phyloP scores from a whole-genome alignment of 2,329 filamentous ascomycete genomes.

The Bipolaris cookei region DNA sequence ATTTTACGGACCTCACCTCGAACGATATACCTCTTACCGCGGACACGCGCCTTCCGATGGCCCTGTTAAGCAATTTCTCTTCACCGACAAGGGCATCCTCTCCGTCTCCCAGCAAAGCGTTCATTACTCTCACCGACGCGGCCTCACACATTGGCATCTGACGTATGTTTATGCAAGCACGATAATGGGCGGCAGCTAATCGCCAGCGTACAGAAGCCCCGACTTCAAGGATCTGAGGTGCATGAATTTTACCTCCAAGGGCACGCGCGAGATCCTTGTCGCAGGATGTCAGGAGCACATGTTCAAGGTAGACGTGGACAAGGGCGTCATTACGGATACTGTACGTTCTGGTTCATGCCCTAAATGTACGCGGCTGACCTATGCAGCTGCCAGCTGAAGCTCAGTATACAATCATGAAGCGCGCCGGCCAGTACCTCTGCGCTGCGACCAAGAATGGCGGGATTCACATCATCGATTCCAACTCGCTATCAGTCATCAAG shows the following conservation, averaged over 20 bases:
- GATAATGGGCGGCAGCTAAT: constrained; percentile 24
- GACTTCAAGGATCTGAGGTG: constrained; percentile 88
- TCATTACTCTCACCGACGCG: constrained; percentile 85
- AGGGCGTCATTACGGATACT: constrained; percentile 54
- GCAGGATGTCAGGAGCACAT: constrained; percentile 86
- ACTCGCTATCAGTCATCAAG: constrained; percentile 78
- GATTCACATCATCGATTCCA: constrained; percentile 84
- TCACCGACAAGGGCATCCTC: constrained; percentile 89
- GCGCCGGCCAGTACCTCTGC: constrained; percentile 83
- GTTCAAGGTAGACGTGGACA: constrained; percentile 74
- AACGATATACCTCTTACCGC: constrained; percentile 88
- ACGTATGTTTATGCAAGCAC: constrained; percentile 58
- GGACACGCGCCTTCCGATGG: constrained; percentile 77
- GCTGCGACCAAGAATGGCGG: constrained; percentile 83
- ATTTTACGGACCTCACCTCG: constrained; percentile 83
- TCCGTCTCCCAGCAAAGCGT: constrained; percentile 82
- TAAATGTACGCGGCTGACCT: constrained; percentile 19
- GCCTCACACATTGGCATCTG: constrained; percentile 87
- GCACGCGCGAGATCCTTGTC: constrained; percentile 80
- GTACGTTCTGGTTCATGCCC: constrained; percentile 26
- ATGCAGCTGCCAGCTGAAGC: constrained; percentile 70
- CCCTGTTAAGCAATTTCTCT: constrained; percentile 81
- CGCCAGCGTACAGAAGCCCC: constrained; percentile 59
- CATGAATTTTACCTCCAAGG: constrained; percentile 93
- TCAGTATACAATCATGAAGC: constrained; percentile 91